Base-by-base conservation (phyloP, 2,329 filamentous ascomycete genomes). In the Metarhizium album region DNA sequence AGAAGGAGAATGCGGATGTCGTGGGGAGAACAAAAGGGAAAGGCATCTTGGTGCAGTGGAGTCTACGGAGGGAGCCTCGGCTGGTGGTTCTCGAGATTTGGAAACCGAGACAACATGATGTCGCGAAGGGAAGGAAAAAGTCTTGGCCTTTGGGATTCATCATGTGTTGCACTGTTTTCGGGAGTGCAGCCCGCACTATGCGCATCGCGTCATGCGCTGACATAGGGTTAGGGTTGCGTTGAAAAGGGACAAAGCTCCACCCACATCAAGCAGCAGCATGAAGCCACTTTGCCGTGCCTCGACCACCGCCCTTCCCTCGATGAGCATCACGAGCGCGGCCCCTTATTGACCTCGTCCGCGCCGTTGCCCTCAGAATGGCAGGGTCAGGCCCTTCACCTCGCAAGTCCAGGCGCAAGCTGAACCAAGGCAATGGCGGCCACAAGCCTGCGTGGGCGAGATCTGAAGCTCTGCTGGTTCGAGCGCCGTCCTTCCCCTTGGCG, bases 21-120 rank as follows among this genome's bases (percentile, higher is more conserved):
- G 91, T 97, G 2, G 93, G 90, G 31, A 97, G 80, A 11, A 80
- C 72, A 62, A 95, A 96, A 13, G 87, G 86, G 64, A 87, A 97
- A 31, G 91, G 90, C 93, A 97, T 97, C 42, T 60, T 70, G 58
- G 42, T n/a, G 20, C 35, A n/a, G 22, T 6, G 8, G 45, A n/a
- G 8, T 23, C 11, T 45, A 51, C 6, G 46, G 33, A 29, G 50
- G 50, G 24, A 22, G 23, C 27, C 27, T 49, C 20, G 16, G 50
- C 46, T 22, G 29, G 22, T 42, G 42, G 20, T 22, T 27, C 37
- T n/a, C 37, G 23, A 20, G 14, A 29, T 4, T 13, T 3, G 13
- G n/a, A n/a, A 14, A 23, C 14, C 8, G 20, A 7, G 4, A 37
- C 18, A n/a, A 22, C 46, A 51, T 48, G 7, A 38, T 47, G 14